phyloP scores from a whole-genome alignment of 345 rosid species.

The Eucalyptus tenuipes region DNA sequence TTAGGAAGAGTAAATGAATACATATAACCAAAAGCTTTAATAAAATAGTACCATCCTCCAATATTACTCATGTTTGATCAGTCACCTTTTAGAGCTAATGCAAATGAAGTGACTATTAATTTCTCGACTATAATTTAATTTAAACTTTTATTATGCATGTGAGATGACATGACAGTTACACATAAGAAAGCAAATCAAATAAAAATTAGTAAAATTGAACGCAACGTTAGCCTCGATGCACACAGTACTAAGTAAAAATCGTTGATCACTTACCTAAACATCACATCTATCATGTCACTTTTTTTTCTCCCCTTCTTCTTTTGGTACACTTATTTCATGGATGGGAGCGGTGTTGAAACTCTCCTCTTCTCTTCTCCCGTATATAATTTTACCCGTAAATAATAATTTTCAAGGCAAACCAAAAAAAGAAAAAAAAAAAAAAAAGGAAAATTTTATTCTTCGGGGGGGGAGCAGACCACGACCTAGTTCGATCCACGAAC shows the following conservation, averaged over 20 bases:
- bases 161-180: accelerated
- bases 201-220: neutral
- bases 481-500: neutral
- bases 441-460: neutral
- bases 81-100: neutral
- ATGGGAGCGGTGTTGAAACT: neutral
- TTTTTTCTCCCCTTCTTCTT: neutral
- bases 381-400: neutral
- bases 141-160: accelerated
- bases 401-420: neutral
- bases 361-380: neutral
- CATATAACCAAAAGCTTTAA: neutral
- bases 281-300: neutral
- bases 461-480: neutral
- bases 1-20: neutral
- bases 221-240: accelerated
- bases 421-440: accelerated
- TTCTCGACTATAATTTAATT: neutral
- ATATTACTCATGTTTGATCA: accelerated
- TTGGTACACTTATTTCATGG: neutral
- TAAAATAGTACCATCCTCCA: neutral
- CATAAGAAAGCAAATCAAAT: accelerated
- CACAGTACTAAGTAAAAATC: accelerated
- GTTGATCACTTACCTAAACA: neutral
- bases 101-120: neutral